Evolutionary conservation across 2,329 filamentous ascomycete species (phyloP).

Genomic region (Claviceps monticola): DNA sequence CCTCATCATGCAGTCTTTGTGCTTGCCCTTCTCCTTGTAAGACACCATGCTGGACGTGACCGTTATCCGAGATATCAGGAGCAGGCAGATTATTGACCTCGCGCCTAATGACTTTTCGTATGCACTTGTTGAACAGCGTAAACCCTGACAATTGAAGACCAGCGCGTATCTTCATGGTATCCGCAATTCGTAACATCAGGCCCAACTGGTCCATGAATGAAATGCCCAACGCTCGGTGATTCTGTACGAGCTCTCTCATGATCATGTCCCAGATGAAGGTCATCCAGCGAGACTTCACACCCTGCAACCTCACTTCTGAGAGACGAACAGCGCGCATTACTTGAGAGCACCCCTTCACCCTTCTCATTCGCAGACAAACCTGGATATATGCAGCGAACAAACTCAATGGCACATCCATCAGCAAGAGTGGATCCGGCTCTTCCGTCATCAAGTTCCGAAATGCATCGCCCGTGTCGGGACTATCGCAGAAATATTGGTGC

Average conservation of each 20-base stretch:
- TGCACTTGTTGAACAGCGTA: slow-evolving; percentile 11
- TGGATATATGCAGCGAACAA: slow-evolving; percentile 38
- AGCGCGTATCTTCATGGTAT: slow-evolving; percentile 15
- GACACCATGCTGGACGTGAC: not conserved
- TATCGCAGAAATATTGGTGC: slow-evolving; percentile 35
- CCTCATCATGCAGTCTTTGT: no score
- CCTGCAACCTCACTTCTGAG: slow-evolving; percentile 13
- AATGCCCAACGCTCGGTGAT: slow-evolving; percentile 14
- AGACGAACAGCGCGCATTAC: slow-evolving; percentile 19
- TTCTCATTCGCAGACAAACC: slow-evolving; percentile 12
- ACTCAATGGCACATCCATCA: slow-evolving; percentile 15
- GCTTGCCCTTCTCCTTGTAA: not conserved
- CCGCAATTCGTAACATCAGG: slow-evolving; percentile 14
- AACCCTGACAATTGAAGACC: slow-evolving; percentile 11
- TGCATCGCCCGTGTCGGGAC: slow-evolving; percentile 11
- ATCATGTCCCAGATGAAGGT: slow-evolving; percentile 20
- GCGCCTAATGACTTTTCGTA: slow-evolving; percentile 11
- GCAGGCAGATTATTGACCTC: slow-evolving; percentile 12
- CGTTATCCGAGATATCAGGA: not conserved
- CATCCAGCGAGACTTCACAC: slow-evolving; percentile 14
- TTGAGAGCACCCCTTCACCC: slow-evolving; percentile 11
- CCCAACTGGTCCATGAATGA: slow-evolving; percentile 17
- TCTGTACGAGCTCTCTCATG: slow-evolving; percentile 19
- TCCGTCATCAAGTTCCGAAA: slow-evolving; percentile 10
- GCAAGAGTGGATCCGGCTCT: slow-evolving; percentile 11